Conservation (phyloP, 1,139 yeast species). For the Kluyveromyces sp. region DNA sequence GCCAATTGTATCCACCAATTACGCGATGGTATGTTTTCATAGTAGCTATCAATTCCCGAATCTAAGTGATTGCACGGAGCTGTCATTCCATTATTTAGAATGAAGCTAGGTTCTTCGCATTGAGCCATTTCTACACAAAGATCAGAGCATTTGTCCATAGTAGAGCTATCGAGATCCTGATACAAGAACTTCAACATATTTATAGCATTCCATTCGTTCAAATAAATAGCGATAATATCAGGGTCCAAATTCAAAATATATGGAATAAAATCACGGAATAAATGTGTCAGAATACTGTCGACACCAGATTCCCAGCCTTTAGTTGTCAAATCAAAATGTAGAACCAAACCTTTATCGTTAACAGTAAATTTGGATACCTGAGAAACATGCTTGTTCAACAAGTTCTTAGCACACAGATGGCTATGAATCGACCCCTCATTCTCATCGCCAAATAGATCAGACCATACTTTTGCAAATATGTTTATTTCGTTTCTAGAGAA, state of each 20-base stretch:
- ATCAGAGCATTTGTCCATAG: constrained; percentile 41
- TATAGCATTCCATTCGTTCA: constrained; percentile 40
- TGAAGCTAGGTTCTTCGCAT: constrained; percentile 32
- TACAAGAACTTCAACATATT: constrained; percentile 40
- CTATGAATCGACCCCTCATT: constrained; percentile 39
- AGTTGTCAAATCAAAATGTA: constrained; percentile 42
- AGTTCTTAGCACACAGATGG: constrained; percentile 28
- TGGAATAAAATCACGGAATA: constrained; percentile 23
- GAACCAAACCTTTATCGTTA: constrained; percentile 32
- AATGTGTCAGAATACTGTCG: constrained; percentile 29
- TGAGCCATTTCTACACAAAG: constrained; percentile 33
- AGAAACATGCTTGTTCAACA: constrained; percentile 34
- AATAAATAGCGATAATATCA: constrained; percentile 31
- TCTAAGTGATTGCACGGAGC: constrained; percentile 1
- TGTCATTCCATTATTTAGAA: constrained; percentile 13
- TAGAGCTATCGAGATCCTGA: constrained; percentile 29
- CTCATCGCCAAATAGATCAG: constrained; percentile 58
- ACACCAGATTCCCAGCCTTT: constrained; percentile 33
- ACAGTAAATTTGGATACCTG: constrained; percentile 35
- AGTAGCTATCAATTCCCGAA: constrained; percentile 23
- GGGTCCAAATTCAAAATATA: constrained; percentile 17
- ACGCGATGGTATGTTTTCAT: constrained; percentile 26
- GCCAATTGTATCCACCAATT: constrained; percentile 38
- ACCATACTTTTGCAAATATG: constrained; percentile 40
- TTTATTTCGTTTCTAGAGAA: constrained; percentile 14